These are phyloP conservation scores for Cytospora piceae DNA, from an alignment of 2,329 filamentous ascomycete genomes.

Conservation along the genomic window DNA sequence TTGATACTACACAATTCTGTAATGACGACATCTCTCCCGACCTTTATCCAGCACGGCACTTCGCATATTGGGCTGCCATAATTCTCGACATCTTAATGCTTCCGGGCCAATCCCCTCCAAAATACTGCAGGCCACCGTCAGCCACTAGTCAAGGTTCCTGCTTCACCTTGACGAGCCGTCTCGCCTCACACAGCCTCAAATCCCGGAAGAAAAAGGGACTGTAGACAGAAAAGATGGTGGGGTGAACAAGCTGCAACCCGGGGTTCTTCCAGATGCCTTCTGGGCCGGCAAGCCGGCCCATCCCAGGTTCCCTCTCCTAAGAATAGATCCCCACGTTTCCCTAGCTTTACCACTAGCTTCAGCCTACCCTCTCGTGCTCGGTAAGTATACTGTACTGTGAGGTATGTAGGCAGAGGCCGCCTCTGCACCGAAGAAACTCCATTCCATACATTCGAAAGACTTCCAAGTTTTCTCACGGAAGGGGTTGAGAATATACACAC, in stretches of 20 bases:
- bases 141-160: conserved; percentile 17
- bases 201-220: conserved; percentile 12
- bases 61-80: background rate
- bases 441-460: background rate
- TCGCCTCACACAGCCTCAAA: conserved; percentile 16
- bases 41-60: background rate
- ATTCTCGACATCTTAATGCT: conserved; percentile 12
- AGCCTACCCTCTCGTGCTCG: too few relatives aligned
- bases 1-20: too few relatives aligned
- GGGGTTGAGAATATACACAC: too few relatives aligned
- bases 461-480: too few relatives aligned
- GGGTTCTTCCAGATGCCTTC: conserved; percentile 4
- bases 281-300: conserved; percentile 5
- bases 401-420: too few relatives aligned
- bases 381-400: background rate
- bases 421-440: background rate
- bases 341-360: conserved; percentile 6
- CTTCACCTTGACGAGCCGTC: conserved; percentile 15
- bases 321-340: conserved; percentile 26
- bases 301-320: conserved; percentile 16
- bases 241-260: conserved; percentile 23
- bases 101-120: conserved; percentile 15
- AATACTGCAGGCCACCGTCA: conserved; percentile 16
- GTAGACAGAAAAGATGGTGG: conserved; percentile 9
- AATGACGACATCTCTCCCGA: conserved; percentile 1